These are phyloP conservation scores for Diplosphaera chodatii DNA, from an alignment of 139 green algal species.

Conservation along the genomic window DNA sequence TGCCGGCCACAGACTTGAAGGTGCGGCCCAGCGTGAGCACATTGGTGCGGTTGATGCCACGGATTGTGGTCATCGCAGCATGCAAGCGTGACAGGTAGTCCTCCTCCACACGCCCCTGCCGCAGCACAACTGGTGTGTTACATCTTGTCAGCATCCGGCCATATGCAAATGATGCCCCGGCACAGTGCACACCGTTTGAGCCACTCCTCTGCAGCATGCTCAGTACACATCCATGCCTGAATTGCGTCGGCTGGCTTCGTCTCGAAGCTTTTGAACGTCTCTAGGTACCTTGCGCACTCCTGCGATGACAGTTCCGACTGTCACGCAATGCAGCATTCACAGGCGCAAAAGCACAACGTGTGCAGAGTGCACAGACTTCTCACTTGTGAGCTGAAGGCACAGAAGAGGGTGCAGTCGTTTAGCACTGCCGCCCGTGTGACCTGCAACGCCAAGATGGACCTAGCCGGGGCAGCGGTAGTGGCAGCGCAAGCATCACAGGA, in stretches of 20 bases:
- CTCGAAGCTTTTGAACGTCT: slow-evolving; percentile 91
- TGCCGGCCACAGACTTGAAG: slow-evolving; percentile 32
- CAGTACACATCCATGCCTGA: slow-evolving; percentile 26
- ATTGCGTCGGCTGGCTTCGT: slow-evolving; percentile 79
- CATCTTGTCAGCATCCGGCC: not conserved
- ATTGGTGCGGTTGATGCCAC: slow-evolving; percentile 76
- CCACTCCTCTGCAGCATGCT: too few relatives aligned
- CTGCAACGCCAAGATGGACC: too few relatives aligned
- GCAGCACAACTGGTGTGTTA: too few relatives aligned
- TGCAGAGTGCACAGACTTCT: not conserved
- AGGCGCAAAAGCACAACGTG: too few relatives aligned
- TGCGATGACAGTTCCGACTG: too few relatives aligned
- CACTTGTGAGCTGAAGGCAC: slow-evolving; percentile 72
- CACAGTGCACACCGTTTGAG: too few relatives aligned
- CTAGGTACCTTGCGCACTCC: slow-evolving; percentile 88
- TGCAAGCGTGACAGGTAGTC: slow-evolving; percentile 78
- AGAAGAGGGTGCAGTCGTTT: slow-evolving; percentile 80
- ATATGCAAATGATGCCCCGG: too few relatives aligned
- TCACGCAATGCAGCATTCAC: too few relatives aligned
- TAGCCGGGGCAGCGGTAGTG: too few relatives aligned
- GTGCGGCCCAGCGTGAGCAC: slow-evolving; percentile 55
- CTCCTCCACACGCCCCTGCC: slow-evolving; percentile 37
- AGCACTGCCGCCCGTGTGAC: slow-evolving; percentile 70
- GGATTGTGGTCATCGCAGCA: slow-evolving; percentile 56
- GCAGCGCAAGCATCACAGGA: too few relatives aligned